Percentiles rank a stretch among this genome's conserved stretches.
These are phyloP conservation scores for Phytopythium kandeliae DNA, from an alignment of 352 stramenopile genomes.

Conservation along the genomic window DNA sequence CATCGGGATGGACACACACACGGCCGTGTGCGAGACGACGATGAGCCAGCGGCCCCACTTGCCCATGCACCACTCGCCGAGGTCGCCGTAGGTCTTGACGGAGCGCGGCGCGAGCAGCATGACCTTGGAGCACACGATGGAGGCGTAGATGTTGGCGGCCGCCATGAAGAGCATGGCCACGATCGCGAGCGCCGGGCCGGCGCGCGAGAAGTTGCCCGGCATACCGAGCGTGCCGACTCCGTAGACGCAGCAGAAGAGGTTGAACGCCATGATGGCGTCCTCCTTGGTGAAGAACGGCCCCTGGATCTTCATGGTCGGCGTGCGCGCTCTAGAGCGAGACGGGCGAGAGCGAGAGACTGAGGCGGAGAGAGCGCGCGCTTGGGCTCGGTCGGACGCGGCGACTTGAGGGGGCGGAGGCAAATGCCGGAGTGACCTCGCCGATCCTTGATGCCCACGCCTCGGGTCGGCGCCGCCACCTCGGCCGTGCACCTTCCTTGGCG, in stretches of 20 bases:
- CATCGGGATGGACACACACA: slow-evolving; percentile 25
- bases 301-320: neutral
- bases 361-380: too few species aligned
- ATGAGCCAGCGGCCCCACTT: slow-evolving; percentile 26
- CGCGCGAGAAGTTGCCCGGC: slow-evolving; percentile 44
- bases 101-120: slow-evolving; percentile 28
- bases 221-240: slow-evolving; percentile 57
- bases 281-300: neutral
- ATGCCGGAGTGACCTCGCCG: neutral
- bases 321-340: too few species aligned
- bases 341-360: too few species aligned
- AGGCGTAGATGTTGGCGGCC: slow-evolving; percentile 32
- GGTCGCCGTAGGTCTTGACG: slow-evolving; percentile 37
- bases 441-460: too few species aligned
- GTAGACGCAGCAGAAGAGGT: slow-evolving; percentile 45
- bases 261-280: slow-evolving; percentile 14
- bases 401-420: neutral
- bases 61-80: slow-evolving; percentile 47
- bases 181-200: slow-evolving; percentile 20
- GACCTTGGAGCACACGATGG: slow-evolving; percentile 29
- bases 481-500: neutral
- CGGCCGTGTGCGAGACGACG: slow-evolving; percentile 21
- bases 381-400: too few species aligned
- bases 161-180: slow-evolving; percentile 41
- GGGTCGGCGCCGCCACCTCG: too few species aligned